Base-by-base conservation (phyloP, 2,329 filamentous ascomycete genomes). In the Paramyrothecium roridum region DNA sequence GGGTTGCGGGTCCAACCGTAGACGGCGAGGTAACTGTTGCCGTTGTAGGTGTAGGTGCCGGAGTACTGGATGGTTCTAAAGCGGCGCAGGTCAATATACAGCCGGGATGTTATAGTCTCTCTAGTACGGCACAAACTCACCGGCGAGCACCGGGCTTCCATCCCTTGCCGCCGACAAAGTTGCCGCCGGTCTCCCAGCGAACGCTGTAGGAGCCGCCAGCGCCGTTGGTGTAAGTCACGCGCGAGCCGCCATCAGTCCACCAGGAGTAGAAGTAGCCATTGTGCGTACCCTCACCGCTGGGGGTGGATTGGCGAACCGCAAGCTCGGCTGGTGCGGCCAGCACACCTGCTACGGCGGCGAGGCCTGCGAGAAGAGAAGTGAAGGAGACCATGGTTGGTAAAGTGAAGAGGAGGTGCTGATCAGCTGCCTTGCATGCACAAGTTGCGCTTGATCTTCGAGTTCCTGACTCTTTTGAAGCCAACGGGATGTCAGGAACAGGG, bases 131-230 rank as follows among this genome's bases (percentile, higher is more conserved):
- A 8, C 16, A 10, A 72, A 67, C 56, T 67, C 71, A 51, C 53
- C 46, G 20, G 12, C 59, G 51, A 53, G 49, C 33, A 20, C 81
- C 82, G 19, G 80, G 76, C 54, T 77, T 77, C 81, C 82, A 85
- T 43, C 83, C 82, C 69, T 84, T 85, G 33, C 82, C 83, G 56
- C 73, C 80, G 33, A 83, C 80, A 48, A 83, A 79, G 72, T 84
- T 81, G 34, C 80, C 80, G 22, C 66, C 69, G 49, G 72, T 71
- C 47, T 58, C 64, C 80, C 80, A 83, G 10, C 47, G 33, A 48
- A 65, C 76, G 69, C 54, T 73, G 70, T 81, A 82, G 26, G 69
- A 63, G 1, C 78, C 79, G 3, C 60, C 70, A 6, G 63, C 61
- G 2, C 71, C 70, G 63, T 81, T 81, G 53, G 63, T 76, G 65